A percentile compares a stretch with the other conserved stretches of the same genome.
phyloP scores from a whole-genome alignment of 2,329 filamentous ascomycete species.

The Clonostachys rosea region DNA sequence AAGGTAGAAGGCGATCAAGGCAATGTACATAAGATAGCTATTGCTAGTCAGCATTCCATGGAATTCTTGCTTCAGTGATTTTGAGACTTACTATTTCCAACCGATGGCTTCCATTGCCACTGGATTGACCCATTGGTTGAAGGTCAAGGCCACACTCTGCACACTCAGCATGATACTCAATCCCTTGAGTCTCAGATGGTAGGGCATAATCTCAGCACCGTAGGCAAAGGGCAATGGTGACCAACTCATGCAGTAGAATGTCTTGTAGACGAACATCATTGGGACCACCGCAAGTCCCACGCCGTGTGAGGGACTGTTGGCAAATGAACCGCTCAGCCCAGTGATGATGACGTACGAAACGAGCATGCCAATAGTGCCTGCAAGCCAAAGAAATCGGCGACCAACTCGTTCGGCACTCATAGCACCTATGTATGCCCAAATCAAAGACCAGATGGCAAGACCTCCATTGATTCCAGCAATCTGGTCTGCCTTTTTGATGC shows the following conservation, averaged over 20 bases:
- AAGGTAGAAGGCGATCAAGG: conserved; percentile 9
- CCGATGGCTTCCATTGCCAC: conserved; percentile 11
- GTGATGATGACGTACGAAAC: conserved; percentile 20
- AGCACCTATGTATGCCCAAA: conserved; percentile 3
- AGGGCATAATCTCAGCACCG: conserved; percentile 46
- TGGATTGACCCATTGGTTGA: conserved; percentile 14
- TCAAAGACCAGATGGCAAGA: conserved; percentile 2
- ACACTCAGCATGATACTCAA: conserved; percentile 1
- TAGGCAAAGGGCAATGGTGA: conserved; percentile 42
- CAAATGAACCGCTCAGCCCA: conserved; percentile 16
- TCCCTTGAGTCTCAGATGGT: conserved; percentile 8
- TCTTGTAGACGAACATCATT: conserved; percentile 24
- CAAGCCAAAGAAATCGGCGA: conserved; percentile 2
- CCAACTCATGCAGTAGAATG: conserved; percentile 45
- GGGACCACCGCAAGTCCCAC: conserved; percentile 19
- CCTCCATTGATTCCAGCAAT: conserved; percentile 4
- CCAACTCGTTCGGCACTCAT: conserved; percentile 3
- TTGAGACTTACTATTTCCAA: conserved; percentile 11
- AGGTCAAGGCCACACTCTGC: conserved; percentile 8
- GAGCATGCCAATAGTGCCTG: conserved; percentile 9
- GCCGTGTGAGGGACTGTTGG: conserved; percentile 11
- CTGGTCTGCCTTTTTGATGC: conserved; percentile 1
- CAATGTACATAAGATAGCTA: conserved; percentile 8
- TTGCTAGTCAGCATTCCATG: neutral
- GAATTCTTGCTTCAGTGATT: neutral